Base-by-base conservation (phyloP, 2,329 filamentous ascomycete genomes). In the Aspergillus vadensis region DNA sequence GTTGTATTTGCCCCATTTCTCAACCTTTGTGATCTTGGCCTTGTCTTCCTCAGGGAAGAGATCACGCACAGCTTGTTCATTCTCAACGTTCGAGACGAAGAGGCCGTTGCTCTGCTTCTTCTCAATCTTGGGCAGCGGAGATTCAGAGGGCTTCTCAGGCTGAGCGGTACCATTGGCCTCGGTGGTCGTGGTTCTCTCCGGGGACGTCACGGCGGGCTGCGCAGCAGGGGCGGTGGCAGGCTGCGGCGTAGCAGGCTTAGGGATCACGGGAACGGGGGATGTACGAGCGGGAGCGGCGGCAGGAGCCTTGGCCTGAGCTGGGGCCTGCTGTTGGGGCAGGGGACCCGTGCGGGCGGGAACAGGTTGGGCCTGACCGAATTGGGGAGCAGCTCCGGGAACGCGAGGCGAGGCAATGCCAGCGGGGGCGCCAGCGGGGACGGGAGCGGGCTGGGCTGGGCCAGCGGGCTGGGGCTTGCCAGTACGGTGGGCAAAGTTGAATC, bases 401-500 rank as follows among this genome's bases (percentile, higher is more conserved):
- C 74, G 75, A 55, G 78, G 74, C 15, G 74, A 71, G 25, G 71
- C 65, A 44, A 76, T 72, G 43, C 73, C 68, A 27, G 70, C 67
- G 41, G 73, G 71, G 38, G 73, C 69, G 52, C 65, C 66, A 17
- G 70, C 39, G 32, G 65, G 50, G n/a, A 63, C 58, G 27, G 64
- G 60, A 38, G 65, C 64, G 43, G 71, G 47, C 53, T 70, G 70
- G 54, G 56, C 43, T 49, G 60, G 47, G 66, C 64, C 66, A 53
- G 69, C 68, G 48, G 66, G 61, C 57, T 77, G 76, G 82, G 90
- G 88, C 82, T 98, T 98, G 59, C 91, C 88, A 65, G 91, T 91
- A 69, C 95, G 90, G 77, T 99, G 95, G 23, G 95, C 92, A 77
- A 99, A 99, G 84, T 99, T 99, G 85, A 99, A 99, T 44, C 95